These are phyloP conservation scores for Salvia miltiorrhiza DNA, from an alignment of 257 asterid species.

Conservation along the genomic window DNA sequence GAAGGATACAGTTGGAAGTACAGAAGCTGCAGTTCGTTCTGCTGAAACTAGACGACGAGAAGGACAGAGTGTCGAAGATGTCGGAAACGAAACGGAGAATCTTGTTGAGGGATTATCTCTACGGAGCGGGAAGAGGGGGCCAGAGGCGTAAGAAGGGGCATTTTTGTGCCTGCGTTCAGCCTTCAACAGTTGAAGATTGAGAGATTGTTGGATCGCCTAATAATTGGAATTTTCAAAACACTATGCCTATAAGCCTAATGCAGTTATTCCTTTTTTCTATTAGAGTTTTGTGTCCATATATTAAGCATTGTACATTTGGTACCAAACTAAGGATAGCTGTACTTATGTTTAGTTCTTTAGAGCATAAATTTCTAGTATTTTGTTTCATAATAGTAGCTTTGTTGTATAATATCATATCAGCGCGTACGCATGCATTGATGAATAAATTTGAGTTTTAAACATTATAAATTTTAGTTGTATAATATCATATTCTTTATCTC, in stretches of 20 bases:
- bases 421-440: too few species aligned
- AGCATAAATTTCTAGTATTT: not conserved
- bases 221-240: not conserved
- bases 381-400: not conserved
- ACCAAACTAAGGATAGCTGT: slow-evolving; percentile 24
- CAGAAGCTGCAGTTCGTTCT: slow-evolving; percentile 53
- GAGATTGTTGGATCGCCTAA: slow-evolving; percentile 8
- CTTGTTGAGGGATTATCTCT: slow-evolving; percentile 48
- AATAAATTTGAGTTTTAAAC: too few species aligned
- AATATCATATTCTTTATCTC: too few species aligned
- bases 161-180: slow-evolving; percentile 51
- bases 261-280: not conserved
- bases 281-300: not conserved
- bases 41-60: slow-evolving; percentile 47
- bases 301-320: slow-evolving; percentile 26
- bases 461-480: too few species aligned
- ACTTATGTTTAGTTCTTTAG: slow-evolving; percentile 21
- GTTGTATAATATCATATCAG: not conserved
- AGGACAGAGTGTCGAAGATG: slow-evolving; percentile 29
- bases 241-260: not conserved
- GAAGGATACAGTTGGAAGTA: slow-evolving; percentile 57
- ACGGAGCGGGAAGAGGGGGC: slow-evolving; percentile 34
- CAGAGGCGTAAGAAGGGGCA: slow-evolving; percentile 39
- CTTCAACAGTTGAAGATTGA: slow-evolving; percentile 49
- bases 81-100: slow-evolving; percentile 42